Base-by-base conservation (phyloP, 208 protist species). In the Wallacemonas sp. region DNA sequence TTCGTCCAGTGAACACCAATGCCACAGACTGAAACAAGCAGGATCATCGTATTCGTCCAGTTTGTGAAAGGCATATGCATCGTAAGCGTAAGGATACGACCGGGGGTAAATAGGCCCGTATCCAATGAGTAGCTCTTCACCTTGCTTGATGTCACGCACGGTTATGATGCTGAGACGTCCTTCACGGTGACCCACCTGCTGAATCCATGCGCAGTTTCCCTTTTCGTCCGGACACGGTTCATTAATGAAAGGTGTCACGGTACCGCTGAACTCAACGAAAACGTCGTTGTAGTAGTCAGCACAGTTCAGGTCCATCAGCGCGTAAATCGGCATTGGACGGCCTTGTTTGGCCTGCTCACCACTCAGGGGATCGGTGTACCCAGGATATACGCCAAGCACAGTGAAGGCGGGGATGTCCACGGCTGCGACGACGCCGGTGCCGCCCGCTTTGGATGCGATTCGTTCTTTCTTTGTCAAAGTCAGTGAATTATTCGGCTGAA, bases 151-250 rank as follows among this genome's bases (percentile, higher is more conserved):
- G 6, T 85, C 73, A 1, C 79, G 73, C 10, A 88, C 73, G 26
- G 83, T 89, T 61, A 96, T 91, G 27, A 96, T 76, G 60, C 85
- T 93, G 0, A 94, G 66, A 2, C 91, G 71, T 12, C 86, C 85
- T 10, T 81, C 71, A n/a, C 60, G 63, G 21, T 74, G 50, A 44
- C 83, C 73, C 19, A 69, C 53, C 61, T 96, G 85, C 48, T 94
- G 91, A 53, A 96, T 93, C 88, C 91, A 96, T 0, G 81, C 87
- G 45, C 85, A 92, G 67, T 96, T 96, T 63, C 85, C 91, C 17
- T 57, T 79, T 64, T 96, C 91, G 27, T 58, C 45, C n/a, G 76
- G 71, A 42, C 66, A 72, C 1, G 91, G 91, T 42, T 96, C 87
- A 62, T 96, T 96, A 24, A 96, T 91, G 57, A 92, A 96, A 4